A percentile compares a stretch with the other conserved stretches of the same genome.
Conservation (phyloP, 2,329 filamentous ascomycete genomes). For the Exophiala oligosperma region DNA sequence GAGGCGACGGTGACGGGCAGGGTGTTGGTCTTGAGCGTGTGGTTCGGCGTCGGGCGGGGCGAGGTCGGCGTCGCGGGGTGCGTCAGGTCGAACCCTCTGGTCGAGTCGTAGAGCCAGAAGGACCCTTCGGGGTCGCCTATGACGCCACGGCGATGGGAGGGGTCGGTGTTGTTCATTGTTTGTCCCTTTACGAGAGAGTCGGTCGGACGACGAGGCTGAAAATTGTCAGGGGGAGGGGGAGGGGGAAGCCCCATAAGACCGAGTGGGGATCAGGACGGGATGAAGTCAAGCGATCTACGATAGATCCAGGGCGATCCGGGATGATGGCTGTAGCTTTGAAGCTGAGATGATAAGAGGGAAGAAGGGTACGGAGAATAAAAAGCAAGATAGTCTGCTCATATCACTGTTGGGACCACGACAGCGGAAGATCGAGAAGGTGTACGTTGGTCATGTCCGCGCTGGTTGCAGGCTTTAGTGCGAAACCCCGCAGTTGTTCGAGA, state of each 20-base stretch:
- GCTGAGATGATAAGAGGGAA: too few species aligned
- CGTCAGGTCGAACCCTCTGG: conserved; percentile 49
- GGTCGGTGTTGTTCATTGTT: conserved; percentile 22
- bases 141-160: conserved; percentile 35
- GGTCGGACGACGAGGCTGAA: conserved; percentile 16
- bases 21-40: conserved; percentile 32
- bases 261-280: background rate
- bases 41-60: conserved; percentile 15
- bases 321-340: background rate
- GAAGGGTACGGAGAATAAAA: too few species aligned
- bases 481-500: background rate
- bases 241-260: conserved; percentile 1
- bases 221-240: background rate
- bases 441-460: background rate
- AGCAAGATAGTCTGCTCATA: too few species aligned
- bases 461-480: background rate
- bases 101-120: conserved; percentile 48
- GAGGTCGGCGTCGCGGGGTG: conserved; percentile 37
- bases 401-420: background rate
- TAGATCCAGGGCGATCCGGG: background rate
- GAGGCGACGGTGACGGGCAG: conserved; percentile 42
- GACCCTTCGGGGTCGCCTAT: conserved; percentile 42
- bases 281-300: background rate
- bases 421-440: background rate
- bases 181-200: background rate